These are phyloP conservation scores for Tephrocybe rancida DNA, from an alignment of 768 basidiomycete genomes.

Conservation along the genomic window DNA sequence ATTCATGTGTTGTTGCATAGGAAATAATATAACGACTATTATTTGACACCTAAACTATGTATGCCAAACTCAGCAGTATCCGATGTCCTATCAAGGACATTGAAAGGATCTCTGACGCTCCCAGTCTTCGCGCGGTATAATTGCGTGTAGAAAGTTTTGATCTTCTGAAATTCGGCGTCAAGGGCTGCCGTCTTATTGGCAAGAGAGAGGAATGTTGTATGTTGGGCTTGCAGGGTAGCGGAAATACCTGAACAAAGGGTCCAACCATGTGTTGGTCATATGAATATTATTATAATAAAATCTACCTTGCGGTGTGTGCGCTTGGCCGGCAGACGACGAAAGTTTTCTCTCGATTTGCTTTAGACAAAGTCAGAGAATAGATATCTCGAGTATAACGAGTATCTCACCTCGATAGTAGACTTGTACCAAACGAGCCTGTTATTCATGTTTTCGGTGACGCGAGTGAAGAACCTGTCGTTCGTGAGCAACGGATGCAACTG, in stretches of 20 bases:
- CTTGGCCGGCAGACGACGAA: slow-evolving; percentile 62
- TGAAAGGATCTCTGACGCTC: slow-evolving; percentile 83
- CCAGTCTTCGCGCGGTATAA: slow-evolving; percentile 81
- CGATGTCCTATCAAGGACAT: slow-evolving; percentile 39
- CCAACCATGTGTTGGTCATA: background rate
- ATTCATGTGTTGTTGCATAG: too few species aligned
- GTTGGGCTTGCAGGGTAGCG: slow-evolving; percentile 79
- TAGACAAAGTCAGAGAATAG: background rate
- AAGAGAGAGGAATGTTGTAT: slow-evolving; percentile 74
- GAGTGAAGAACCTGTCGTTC: slow-evolving; percentile 64
- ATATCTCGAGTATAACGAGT: background rate
- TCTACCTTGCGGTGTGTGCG: slow-evolving; percentile 79
- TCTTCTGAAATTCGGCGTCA: slow-evolving; percentile 74
- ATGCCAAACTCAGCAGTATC: slow-evolving; percentile 42
- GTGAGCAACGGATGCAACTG: slow-evolving; percentile 4
- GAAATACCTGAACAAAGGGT: slow-evolving; percentile 50
- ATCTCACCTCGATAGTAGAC: slow-evolving; percentile 71
- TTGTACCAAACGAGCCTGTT: slow-evolving; percentile 80
- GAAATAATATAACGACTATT: too few species aligned
- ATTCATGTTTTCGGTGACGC: slow-evolving; percentile 72
- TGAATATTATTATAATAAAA: slow-evolving; percentile 1
- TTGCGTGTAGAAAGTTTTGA: slow-evolving; percentile 75
- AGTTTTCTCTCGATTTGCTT: slow-evolving; percentile 87
- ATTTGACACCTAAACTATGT: slow-evolving; percentile 43
- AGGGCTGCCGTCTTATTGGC: slow-evolving; percentile 76